Evolutionary conservation across 2,329 filamentous ascomycete genomes (phyloP).

Genomic region (Zalaria obscura): DNA sequence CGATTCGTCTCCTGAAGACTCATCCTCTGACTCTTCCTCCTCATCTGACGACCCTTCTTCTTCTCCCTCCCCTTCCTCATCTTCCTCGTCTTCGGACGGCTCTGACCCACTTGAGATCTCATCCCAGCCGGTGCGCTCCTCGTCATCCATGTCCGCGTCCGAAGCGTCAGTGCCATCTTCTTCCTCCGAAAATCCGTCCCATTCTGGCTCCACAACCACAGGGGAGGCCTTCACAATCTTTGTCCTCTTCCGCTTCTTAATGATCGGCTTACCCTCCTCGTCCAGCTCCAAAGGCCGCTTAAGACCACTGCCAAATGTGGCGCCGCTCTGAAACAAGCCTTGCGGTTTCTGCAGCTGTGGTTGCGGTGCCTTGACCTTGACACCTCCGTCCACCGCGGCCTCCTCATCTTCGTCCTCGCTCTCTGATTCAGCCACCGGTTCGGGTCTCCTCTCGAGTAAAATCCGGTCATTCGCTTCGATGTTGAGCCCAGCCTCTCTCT

Average conservation of each 20-base stretch:
- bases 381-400: slow-evolving; percentile 3
- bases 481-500: slow-evolving; percentile 50
- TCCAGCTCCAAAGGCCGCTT: slow-evolving; percentile 77
- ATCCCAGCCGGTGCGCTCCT: slow-evolving; percentile 11
- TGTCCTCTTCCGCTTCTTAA: slow-evolving; percentile 61
- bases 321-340: not conserved
- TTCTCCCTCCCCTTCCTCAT: slow-evolving; percentile 17
- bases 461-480: slow-evolving; percentile 37
- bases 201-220: slow-evolving; percentile 34
- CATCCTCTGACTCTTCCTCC: slow-evolving; percentile 15
- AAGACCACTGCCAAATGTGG: slow-evolving; percentile 55
- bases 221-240: slow-evolving; percentile 20
- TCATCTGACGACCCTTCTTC: slow-evolving; percentile 12
- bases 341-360: slow-evolving; percentile 3
- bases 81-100: slow-evolving; percentile 13
- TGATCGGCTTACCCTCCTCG: slow-evolving; percentile 63
- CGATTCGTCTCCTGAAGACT: slow-evolving; percentile 14
- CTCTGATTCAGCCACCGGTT: slow-evolving; percentile 9
- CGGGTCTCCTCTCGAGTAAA: slow-evolving; percentile 32
- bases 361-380: not conserved
- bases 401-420: slow-evolving; percentile 7
- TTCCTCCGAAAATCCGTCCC: slow-evolving; percentile 40
- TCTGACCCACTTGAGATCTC: slow-evolving; percentile 1
- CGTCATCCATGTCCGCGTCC: slow-evolving; percentile 15
- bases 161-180: slow-evolving; percentile 6